phyloP scores from a whole-genome alignment of 2,329 filamentous ascomycete species.

The Stachybotrys elegans region DNA sequence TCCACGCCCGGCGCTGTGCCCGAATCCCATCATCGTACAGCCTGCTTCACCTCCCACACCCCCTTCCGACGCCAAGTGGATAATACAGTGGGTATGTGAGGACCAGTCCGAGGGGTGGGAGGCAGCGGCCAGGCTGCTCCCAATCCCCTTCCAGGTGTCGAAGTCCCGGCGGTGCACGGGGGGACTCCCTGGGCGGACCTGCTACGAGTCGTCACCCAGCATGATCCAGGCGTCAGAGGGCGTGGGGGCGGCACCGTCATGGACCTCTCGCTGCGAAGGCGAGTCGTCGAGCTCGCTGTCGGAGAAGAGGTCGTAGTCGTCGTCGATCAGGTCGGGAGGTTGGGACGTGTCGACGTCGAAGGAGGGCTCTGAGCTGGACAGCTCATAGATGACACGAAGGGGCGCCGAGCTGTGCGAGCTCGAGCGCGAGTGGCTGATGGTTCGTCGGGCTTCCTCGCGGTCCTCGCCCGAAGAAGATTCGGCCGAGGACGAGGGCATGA shows the following conservation, averaged over 20 bases:
- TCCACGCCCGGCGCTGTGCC: background rate
- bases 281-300: slow-evolving; percentile 28
- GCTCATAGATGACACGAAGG: slow-evolving; percentile 35
- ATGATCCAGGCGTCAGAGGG: slow-evolving; percentile 35
- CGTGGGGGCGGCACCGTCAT: slow-evolving; percentile 18
- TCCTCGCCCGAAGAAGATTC: slow-evolving; percentile 10
- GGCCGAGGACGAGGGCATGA: slow-evolving; percentile 17
- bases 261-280: slow-evolving; percentile 24
- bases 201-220: slow-evolving; percentile 41
- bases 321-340: slow-evolving; percentile 27
- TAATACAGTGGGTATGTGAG: slow-evolving; percentile 21
- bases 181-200: slow-evolving; percentile 31
- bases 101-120: slow-evolving; percentile 31
- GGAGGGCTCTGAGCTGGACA: slow-evolving; percentile 24
- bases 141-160: background rate
- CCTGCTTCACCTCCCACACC: slow-evolving; percentile 9
- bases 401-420: slow-evolving; percentile 20
- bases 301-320: slow-evolving; percentile 32
- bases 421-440: slow-evolving; percentile 2
- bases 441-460: slow-evolving; percentile 12
- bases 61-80: slow-evolving; percentile 7
- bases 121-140: background rate
- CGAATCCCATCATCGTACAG: slow-evolving; percentile 4
- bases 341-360: slow-evolving; percentile 30
- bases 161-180: slow-evolving; percentile 20